These are phyloP conservation scores for Diaporthe amygdali DNA, from an alignment of 2,329 filamentous ascomycete genomes.

Conservation along the genomic window DNA sequence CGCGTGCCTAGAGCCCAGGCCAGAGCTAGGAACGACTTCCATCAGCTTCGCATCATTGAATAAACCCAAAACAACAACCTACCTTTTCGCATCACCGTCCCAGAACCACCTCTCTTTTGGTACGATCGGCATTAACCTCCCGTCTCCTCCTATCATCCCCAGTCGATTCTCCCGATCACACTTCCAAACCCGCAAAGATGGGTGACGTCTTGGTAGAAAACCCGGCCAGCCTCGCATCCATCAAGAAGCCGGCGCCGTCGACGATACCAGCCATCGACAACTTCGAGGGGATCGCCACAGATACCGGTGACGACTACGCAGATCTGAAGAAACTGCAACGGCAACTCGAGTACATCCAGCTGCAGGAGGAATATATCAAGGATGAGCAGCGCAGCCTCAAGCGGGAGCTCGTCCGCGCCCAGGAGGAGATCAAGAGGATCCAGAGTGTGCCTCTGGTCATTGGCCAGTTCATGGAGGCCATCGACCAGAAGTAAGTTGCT, in stretches of 20 bases:
- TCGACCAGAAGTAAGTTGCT: conserved; percentile 88
- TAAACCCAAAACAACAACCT: conserved; percentile 16
- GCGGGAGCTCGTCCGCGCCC: conserved; percentile 93
- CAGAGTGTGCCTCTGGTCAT: conserved; percentile 98
- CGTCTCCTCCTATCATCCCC: neutral
- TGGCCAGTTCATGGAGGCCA: conserved; percentile 99
- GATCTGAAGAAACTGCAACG: conserved; percentile 95
- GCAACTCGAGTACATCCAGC: conserved; percentile 96
- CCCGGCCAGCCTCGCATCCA: conserved; percentile 75
- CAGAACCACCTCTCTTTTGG: neutral
- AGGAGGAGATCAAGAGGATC: conserved; percentile 99
- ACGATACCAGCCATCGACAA: conserved; percentile 90
- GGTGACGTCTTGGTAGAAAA: conserved; percentile 87
- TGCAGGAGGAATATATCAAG: conserved; percentile 99
- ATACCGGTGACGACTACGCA: conserved; percentile 91
- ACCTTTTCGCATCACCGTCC: conserved; percentile 4
- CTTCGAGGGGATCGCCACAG: conserved; percentile 81
- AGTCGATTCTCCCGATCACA: neutral
- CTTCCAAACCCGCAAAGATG: conserved; percentile 59
- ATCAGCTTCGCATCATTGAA: neutral
- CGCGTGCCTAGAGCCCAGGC: conserved; percentile 24
- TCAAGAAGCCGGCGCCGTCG: conserved; percentile 80
- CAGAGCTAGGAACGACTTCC: conserved; percentile 7
- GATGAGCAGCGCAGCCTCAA: conserved; percentile 99
- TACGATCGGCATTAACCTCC: neutral